A percentile compares a stretch with the other conserved stretches of the same genome.
These are phyloP conservation scores for Blastobotrys mokoenaii DNA, from an alignment of 805 yeast genomes.

Conservation along the genomic window DNA sequence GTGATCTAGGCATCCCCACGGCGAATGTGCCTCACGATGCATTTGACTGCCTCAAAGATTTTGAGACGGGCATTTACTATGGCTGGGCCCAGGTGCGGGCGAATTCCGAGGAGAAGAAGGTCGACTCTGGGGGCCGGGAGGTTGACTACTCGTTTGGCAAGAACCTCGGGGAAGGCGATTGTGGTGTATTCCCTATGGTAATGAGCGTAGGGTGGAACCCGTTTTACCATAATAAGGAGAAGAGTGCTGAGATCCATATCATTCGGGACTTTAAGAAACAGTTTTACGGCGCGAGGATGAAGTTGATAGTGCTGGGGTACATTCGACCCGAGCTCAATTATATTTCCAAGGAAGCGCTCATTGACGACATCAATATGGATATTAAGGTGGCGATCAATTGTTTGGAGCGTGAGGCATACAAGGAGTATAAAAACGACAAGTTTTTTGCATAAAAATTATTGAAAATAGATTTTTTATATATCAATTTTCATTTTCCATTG, in stretches of 20 bases:
- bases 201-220: conserved; percentile 97
- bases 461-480: no score
- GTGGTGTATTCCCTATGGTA: conserved; percentile 65
- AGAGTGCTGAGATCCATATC: conserved; percentile 77
- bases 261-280: conserved; percentile 53
- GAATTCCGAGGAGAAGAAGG: conserved; percentile 17
- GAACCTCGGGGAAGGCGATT: conserved; percentile 31
- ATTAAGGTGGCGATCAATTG: conserved; percentile 55
- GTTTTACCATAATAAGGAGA: conserved; percentile 67
- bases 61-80: conserved; percentile 75
- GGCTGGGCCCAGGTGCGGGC: conserved; percentile 53
- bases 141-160: conserved; percentile 59
- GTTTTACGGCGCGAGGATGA: conserved; percentile 78
- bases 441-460: conserved; percentile 14
- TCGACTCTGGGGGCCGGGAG: conserved; percentile 10
- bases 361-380: conserved; percentile 75
- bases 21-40: conserved; percentile 70
- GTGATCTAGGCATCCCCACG: conserved; percentile 91
- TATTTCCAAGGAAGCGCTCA: conserved; percentile 74
- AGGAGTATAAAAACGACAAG: conserved; percentile 22
- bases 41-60: conserved; percentile 31
- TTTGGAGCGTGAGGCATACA: conserved; percentile 37
- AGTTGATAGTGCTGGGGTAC: conserved; percentile 72
- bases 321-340: conserved; percentile 86
- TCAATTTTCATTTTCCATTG: no score